Conservation (phyloP, 331 rosid species). For the Acacia pycnantha region DNA sequence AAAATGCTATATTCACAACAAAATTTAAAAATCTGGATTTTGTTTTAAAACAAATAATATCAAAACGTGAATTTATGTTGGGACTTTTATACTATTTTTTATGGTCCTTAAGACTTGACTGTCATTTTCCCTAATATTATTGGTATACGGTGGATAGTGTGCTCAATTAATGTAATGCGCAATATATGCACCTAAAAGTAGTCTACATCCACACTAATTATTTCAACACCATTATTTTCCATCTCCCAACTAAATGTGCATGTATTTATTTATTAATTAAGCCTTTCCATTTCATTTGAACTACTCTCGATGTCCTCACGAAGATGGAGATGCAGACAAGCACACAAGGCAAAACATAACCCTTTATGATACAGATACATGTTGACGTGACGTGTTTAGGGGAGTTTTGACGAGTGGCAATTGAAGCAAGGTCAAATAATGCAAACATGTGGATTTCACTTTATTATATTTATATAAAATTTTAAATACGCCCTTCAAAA, state of each 20-base stretch:
- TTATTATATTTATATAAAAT: no score
- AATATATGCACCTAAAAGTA: background rate
- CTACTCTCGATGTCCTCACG: background rate
- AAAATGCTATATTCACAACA: no score
- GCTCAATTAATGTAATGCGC: background rate
- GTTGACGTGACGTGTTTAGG: background rate
- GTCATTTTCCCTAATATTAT: no score
- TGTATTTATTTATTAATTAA: background rate
- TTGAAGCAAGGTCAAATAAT: background rate
- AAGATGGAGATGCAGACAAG: background rate
- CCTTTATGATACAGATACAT: background rate
- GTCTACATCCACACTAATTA: background rate
- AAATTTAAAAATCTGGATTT: no score
- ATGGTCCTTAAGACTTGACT: no score
- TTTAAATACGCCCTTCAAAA: no score
- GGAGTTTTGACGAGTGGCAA: background rate
- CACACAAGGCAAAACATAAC: background rate
- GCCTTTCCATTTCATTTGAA: background rate
- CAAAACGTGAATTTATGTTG: no score
- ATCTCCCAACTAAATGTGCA: background rate
- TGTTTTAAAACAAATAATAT: no score
- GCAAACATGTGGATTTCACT: no score
- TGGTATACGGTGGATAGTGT: background rate
- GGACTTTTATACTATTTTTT: no score
- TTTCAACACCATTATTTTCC: background rate